These are phyloP conservation scores for Parastagonospora nodorum DNA, from an alignment of 2,329 filamentous ascomycete species.

Conservation along the genomic window DNA sequence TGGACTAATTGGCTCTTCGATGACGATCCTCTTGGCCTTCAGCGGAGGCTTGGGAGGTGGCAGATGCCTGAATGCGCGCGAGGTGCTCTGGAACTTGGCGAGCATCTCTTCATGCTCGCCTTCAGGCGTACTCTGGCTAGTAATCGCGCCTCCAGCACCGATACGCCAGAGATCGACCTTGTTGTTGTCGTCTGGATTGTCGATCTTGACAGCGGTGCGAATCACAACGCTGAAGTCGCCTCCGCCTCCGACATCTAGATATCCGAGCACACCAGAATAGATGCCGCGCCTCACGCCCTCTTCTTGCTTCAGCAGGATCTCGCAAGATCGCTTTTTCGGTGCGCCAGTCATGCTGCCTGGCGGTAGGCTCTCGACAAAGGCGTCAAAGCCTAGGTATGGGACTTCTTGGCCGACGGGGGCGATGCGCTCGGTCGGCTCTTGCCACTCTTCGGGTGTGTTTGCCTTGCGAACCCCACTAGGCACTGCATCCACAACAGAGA, in stretches of 20 bases:
- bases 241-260: conserved; percentile 81
- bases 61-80: conserved; percentile 33
- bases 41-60: conserved; percentile 12
- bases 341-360: conserved; percentile 97
- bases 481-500: conserved; percentile 79
- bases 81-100: conserved; percentile 47
- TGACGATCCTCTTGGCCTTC: conserved; percentile 12
- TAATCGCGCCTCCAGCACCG: conserved; percentile 89
- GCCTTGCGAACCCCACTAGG: conserved; percentile 30
- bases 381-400: conserved; percentile 67
- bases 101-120: conserved; percentile 90
- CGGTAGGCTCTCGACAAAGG: conserved; percentile 77
- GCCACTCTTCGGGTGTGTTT: conserved; percentile 37
- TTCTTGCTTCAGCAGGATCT: conserved; percentile 76
- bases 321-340: conserved; percentile 89
- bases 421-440: conserved; percentile 32
- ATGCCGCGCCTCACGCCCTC: conserved; percentile 67
- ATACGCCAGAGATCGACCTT: conserved; percentile 72
- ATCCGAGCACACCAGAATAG: conserved; percentile 89
- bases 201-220: conserved; percentile 70
- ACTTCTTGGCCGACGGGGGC: conserved; percentile 10
- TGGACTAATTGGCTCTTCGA: conserved; percentile 22
- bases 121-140: conserved; percentile 76
- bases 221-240: conserved; percentile 95
- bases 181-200: conserved; percentile 14